A percentile compares a stretch with the other conserved stretches of the same genome.
Evolutionary conservation across 2,329 filamentous ascomycete genomes (phyloP).

Genomic region (Trichoderma breve): DNA sequence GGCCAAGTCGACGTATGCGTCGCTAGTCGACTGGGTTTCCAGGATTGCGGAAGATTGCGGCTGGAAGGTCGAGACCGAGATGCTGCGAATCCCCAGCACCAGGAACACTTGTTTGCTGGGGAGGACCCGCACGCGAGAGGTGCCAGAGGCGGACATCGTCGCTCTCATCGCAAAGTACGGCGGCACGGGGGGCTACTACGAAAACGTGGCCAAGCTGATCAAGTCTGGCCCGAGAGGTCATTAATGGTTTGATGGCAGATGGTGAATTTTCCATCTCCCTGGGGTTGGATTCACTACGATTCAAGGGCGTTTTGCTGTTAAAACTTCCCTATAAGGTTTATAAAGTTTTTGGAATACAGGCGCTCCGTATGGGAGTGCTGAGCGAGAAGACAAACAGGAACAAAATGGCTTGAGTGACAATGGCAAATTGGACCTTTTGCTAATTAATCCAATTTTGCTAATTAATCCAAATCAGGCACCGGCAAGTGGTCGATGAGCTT

Average conservation of each 20-base stretch:
- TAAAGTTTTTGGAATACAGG: background rate
- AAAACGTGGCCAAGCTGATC: conserved; percentile 62
- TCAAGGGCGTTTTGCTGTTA: background rate
- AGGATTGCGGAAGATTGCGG: conserved; percentile 69
- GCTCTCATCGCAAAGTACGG: conserved; percentile 51
- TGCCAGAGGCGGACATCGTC: conserved; percentile 37
- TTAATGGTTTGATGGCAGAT: conserved; percentile 24
- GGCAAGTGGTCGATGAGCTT: conserved; percentile 75
- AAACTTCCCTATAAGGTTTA: background rate
- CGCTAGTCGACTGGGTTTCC: conserved; percentile 75
- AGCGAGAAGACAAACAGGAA: background rate
- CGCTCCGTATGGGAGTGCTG: background rate
- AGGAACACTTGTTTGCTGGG: conserved; percentile 82
- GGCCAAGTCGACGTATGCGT: conserved; percentile 71
- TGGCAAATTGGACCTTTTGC: background rate
- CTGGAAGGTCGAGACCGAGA: conserved; percentile 76
- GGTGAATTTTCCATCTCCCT: background rate
- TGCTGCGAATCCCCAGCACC: conserved; percentile 88
- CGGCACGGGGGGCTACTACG: conserved; percentile 56
- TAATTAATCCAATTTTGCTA: conserved; percentile 37
- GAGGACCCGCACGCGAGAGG: conserved; percentile 40
- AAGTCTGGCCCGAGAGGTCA: conserved; percentile 45
- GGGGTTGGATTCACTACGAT: background rate
- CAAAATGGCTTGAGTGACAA: background rate
- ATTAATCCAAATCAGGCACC: conserved; percentile 62